Conservation (phyloP, 371 early-diverging fungal genomes). For the Fennellomyces sp. region DNA sequence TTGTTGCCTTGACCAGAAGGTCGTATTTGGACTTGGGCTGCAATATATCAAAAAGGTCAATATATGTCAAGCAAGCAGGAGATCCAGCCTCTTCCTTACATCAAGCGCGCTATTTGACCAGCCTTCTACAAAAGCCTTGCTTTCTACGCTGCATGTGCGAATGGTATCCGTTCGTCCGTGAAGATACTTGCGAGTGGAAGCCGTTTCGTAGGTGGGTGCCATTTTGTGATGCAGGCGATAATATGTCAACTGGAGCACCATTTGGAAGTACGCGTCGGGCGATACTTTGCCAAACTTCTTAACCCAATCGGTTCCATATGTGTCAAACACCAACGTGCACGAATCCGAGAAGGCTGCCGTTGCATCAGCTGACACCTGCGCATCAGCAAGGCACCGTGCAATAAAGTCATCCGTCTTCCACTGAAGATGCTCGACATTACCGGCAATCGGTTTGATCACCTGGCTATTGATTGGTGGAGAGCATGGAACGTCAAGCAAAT, state of each 20-base stretch:
- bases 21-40: slow-evolving; percentile 59
- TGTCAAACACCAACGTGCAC: slow-evolving; percentile 62
- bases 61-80: not conserved
- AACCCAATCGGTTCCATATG: slow-evolving; percentile 44
- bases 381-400: slow-evolving; percentile 43
- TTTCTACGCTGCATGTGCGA: slow-evolving; percentile 71
- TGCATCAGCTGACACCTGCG: slow-evolving; percentile 49
- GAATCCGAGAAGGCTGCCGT: slow-evolving; percentile 67
- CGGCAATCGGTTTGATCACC: not conserved
- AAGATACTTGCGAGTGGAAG: slow-evolving; percentile 74
- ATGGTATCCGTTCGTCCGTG: slow-evolving; percentile 90
- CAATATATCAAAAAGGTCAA: not conserved
- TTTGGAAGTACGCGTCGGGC: slow-evolving; percentile 90
- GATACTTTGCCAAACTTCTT: slow-evolving; percentile 68
- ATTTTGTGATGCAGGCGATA: slow-evolving; percentile 67
- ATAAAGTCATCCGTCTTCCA: slow-evolving; percentile 42
- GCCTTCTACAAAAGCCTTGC: slow-evolving; percentile 63
- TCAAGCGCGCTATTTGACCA: slow-evolving; percentile 31
- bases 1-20: slow-evolving; percentile 63
- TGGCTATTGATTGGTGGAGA: slow-evolving; percentile 1
- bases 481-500: slow-evolving; percentile 41
- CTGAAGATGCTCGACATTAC: slow-evolving; percentile 5
- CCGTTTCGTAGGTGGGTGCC: slow-evolving; percentile 85
- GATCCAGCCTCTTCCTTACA: not conserved
- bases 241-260: slow-evolving; percentile 85